Evolutionary conservation across 768 basidiomycete species (phyloP), one percentile per base, ranked within the genome.

Genomic region (Hypholoma sublateritium): DNA sequence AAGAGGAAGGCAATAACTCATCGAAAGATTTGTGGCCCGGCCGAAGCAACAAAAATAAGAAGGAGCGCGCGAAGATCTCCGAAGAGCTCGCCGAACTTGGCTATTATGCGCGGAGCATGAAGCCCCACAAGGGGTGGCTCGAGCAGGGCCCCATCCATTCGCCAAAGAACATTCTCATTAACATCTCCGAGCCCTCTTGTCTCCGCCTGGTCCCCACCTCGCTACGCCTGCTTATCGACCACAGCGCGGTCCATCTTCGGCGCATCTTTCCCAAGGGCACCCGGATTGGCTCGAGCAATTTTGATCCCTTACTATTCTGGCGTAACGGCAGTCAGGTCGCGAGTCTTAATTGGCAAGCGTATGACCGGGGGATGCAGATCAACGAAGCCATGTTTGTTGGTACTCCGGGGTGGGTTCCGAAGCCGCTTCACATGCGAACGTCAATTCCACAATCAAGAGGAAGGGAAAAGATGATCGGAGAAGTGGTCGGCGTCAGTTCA

Each of bases 371-470:
- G 1, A 80, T 83, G 79, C 82, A 84, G 59, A 65, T 87, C 21
- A 85, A 86, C 60, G 86, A 85, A 65, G 85, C 76, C 0, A 76
- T 87, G 78, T 87, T 86, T 62, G 74, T 75, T 0, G 85, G 81
- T 0, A 80, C 75, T 3, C 62, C 69, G 2, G 85, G 85, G 1
- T 87, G 82, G 82, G 77, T 83, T 1, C 66, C 74, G 34, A 83
- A 82, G 60, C 84, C 85, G 44, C 55, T 19, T 52, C 73, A 57
- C 53, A 68, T 59, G 71, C 64, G 34, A 21, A 42, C 14, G 25
- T 19, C 41, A 4, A 22, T 46, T 22, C 13, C 2, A 17, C 36
- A 41, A 12, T 9, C 13, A 7, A 34, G 54, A 50, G 51, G 34
- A 34, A 45, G 58, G 32, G 55, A 67, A 49, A 58, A 50, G 19